Evolutionary conservation across 1,284 basidiomycete genomes (phyloP).

Genomic region (Mycosarcoma mackinlayi): DNA sequence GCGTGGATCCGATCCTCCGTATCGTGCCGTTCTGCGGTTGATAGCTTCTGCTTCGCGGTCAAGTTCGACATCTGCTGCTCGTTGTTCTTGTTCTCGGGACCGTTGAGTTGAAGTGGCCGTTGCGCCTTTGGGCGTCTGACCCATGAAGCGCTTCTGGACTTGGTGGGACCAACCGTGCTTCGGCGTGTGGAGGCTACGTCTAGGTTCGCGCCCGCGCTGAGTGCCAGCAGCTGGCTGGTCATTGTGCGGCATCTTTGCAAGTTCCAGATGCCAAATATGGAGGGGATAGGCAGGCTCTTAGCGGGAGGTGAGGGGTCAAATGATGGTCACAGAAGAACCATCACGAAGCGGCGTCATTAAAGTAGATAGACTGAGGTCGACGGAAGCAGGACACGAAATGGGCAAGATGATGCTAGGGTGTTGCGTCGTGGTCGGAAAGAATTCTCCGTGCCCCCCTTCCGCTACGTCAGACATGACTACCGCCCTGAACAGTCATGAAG

Average conservation of each 20-base stretch:
- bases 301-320: no score
- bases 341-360: no score
- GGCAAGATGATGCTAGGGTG: no score
- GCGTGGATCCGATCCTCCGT: slow-evolving; percentile 33
- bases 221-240: background rate
- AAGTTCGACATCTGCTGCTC: slow-evolving; percentile 3
- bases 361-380: no score
- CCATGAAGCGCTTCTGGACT: slow-evolving; percentile 17
- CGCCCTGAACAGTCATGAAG: no score
- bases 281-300: no score
- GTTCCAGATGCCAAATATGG: no score
- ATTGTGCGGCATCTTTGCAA: slow-evolving; percentile 21
- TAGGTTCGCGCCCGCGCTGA: background rate
- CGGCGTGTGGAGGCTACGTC: slow-evolving; percentile 16
- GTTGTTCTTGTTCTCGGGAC: slow-evolving; percentile 4
- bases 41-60: slow-evolving; percentile 29
- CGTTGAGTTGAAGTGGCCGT: slow-evolving; percentile 4
- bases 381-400: no score
- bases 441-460: no score
- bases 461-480: no score
- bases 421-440: no score
- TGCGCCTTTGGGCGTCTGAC: slow-evolving; percentile 31
- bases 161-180: slow-evolving; percentile 41
- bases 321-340: no score
- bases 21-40: slow-evolving; percentile 29